Conservation (phyloP, 2,329 filamentous ascomycete genomes). For the Monilinia aucupariae region DNA sequence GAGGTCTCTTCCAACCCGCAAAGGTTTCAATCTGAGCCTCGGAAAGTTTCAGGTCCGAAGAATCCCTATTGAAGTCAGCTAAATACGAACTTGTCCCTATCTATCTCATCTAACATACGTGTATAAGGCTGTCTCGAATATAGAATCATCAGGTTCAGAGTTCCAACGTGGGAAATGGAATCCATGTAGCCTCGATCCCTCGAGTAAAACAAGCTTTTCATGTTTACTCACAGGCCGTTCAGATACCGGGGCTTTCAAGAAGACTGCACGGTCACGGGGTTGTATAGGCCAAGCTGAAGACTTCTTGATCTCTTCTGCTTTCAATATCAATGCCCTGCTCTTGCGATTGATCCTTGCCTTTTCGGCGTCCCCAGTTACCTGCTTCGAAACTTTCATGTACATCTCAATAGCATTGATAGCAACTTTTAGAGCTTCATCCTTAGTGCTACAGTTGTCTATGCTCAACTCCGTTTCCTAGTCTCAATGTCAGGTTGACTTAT, state of each 20-base stretch:
- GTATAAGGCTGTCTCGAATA: slow-evolving; percentile 59
- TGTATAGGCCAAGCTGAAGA: slow-evolving; percentile 25
- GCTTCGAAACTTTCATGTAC: slow-evolving; percentile 69
- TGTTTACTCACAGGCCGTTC: slow-evolving; percentile 57
- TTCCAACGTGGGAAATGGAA: slow-evolving; percentile 83
- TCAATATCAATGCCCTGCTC: slow-evolving; percentile 62
- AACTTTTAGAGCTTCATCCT: slow-evolving; percentile 63
- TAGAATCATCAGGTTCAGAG: slow-evolving; percentile 50
- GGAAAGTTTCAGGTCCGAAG: slow-evolving; percentile 66
- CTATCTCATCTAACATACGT: slow-evolving; percentile 41
- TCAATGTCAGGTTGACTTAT: slow-evolving; percentile 19
- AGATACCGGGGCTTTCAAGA: slow-evolving; percentile 40
- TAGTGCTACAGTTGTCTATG: slow-evolving; percentile 46
- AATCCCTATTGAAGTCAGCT: slow-evolving; percentile 52
- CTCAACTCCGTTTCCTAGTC: slow-evolving; percentile 49
- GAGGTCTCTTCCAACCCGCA: slow-evolving; percentile 73
- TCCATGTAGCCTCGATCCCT: slow-evolving; percentile 74
- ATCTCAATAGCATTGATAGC: slow-evolving; percentile 74
- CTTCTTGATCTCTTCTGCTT: slow-evolving; percentile 71
- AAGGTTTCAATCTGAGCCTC: slow-evolving; percentile 69
- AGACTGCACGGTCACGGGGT: slow-evolving; percentile 23
- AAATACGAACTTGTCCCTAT: background rate
- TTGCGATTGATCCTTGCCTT: slow-evolving; percentile 61
- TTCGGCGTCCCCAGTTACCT: slow-evolving; percentile 56
- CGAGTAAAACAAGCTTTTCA: slow-evolving; percentile 72